Percentiles rank a stretch among this genome's conserved stretches.
phyloP scores from a whole-genome alignment of 495 filamentous ascomycete genomes.

The Penicillium ucsense region DNA sequence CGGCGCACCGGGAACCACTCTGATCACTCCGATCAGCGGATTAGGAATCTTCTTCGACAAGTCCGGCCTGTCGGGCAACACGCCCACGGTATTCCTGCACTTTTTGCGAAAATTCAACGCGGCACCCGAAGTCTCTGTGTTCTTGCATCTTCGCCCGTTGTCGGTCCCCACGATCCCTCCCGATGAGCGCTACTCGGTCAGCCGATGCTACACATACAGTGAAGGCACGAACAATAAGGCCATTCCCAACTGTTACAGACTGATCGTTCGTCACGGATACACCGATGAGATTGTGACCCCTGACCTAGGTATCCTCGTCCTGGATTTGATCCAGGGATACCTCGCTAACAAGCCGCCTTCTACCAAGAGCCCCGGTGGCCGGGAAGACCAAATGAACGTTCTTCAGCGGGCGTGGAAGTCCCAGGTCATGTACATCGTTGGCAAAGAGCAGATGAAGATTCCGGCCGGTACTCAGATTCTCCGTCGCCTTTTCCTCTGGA shows the following conservation, averaged over 20 bases:
- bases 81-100: constrained; percentile 51
- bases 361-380: no score
- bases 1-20: background rate
- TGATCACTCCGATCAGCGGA: constrained; percentile 36
- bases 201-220: constrained; percentile 17
- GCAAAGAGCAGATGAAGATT: constrained; percentile 60
- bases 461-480: constrained; percentile 27
- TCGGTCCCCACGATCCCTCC: constrained; percentile 26
- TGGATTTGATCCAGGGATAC: constrained; percentile 46
- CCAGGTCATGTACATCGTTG: constrained; percentile 61
- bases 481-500: constrained; percentile 37
- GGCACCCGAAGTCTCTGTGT: constrained; percentile 45
- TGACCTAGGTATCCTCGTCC: constrained; percentile 49
- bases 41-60: constrained; percentile 60
- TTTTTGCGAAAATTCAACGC: constrained; percentile 53
- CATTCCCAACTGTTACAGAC: constrained; percentile 49
- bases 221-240: constrained; percentile 9
- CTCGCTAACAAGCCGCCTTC: no score
- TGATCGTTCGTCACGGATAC: constrained; percentile 60
- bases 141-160: constrained; percentile 52
- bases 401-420: constrained; percentile 47
- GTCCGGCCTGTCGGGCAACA: constrained; percentile 31
- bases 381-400: constrained; percentile 4
- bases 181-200: constrained; percentile 38
- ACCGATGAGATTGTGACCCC: constrained; percentile 55